phyloP scores from a whole-genome alignment of 306 rosid species.

The Abrus pulchellus region DNA sequence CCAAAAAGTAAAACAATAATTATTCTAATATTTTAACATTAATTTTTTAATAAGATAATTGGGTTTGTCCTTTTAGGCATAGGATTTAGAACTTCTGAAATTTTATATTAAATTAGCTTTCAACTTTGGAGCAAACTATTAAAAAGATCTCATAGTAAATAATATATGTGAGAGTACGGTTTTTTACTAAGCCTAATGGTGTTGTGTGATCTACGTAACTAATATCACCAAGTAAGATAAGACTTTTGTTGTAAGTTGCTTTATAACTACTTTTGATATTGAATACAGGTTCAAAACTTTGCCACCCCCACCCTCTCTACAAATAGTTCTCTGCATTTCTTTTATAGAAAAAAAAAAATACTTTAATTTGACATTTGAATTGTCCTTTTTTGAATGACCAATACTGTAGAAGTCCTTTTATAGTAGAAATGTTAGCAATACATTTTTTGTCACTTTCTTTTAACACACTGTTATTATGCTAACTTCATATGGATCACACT shows the following conservation, averaged over 20 bases:
- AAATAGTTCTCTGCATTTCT: no score
- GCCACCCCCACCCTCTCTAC: neutral
- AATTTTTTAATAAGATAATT: neutral
- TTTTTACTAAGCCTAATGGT: no score
- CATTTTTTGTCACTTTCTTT: no score
- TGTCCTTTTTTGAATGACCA: neutral
- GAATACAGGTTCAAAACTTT: neutral
- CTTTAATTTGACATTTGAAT: neutral
- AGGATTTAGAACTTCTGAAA: neutral
- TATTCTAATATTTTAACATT: neutral
- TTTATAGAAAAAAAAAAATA: neutral
- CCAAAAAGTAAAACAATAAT: neutral
- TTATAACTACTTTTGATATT: neutral
- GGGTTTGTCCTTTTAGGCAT: neutral
- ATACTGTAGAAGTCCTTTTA: no score
- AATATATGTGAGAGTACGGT: no score
- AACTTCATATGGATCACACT: no score
- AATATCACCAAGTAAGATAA: no score
- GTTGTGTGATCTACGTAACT: no score
- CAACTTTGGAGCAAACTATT: neutral
- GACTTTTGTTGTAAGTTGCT: neutral
- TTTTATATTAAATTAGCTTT: neutral
- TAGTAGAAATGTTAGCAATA: no score
- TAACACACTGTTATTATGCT: no score
- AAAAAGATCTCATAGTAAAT: no score